Percentiles rank a stretch among this genome's conserved stretches.
These are phyloP conservation scores for Dysphania ambrosioides DNA, from an alignment of 148 eudicot species.

Conservation along the genomic window DNA sequence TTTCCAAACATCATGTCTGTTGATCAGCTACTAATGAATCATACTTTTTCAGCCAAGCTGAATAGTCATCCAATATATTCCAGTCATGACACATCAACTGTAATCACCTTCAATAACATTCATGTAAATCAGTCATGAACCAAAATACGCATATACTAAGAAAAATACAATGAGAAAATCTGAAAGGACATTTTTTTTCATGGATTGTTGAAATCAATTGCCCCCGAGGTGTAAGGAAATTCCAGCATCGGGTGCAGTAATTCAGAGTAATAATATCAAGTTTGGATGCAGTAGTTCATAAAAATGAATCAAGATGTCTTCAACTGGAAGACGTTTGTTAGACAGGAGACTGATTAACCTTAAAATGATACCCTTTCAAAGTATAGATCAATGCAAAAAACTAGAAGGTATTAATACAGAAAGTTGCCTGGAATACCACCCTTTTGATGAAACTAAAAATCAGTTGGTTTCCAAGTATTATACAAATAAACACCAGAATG, in stretches of 20 bases:
- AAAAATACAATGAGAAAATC: not conserved
- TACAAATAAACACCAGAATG: not conserved
- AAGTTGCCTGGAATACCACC: not conserved
- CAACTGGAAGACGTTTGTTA: not conserved
- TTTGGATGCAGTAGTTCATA: not conserved
- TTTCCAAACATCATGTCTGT: not conserved
- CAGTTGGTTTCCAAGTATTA: not conserved
- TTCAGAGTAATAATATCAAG: not conserved
- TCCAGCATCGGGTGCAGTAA: not conserved
- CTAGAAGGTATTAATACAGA: not conserved
- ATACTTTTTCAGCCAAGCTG: not conserved
- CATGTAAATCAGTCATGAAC: not conserved
- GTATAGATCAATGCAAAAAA: not conserved
- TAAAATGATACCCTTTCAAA: not conserved
- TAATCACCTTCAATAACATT: not conserved
- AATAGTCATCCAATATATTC: not conserved
- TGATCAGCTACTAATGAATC: not conserved
- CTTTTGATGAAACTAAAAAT: not conserved
- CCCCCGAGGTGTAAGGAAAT: not conserved
- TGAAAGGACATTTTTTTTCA: not conserved
- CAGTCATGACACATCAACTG: not conserved
- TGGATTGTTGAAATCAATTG: not conserved
- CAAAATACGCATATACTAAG: not conserved
- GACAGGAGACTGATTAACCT: not conserved
- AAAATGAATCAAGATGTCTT: not conserved